Base-by-base conservation (phyloP, 176 grass and related monocot genomes). In the Themeda triandra region DNA sequence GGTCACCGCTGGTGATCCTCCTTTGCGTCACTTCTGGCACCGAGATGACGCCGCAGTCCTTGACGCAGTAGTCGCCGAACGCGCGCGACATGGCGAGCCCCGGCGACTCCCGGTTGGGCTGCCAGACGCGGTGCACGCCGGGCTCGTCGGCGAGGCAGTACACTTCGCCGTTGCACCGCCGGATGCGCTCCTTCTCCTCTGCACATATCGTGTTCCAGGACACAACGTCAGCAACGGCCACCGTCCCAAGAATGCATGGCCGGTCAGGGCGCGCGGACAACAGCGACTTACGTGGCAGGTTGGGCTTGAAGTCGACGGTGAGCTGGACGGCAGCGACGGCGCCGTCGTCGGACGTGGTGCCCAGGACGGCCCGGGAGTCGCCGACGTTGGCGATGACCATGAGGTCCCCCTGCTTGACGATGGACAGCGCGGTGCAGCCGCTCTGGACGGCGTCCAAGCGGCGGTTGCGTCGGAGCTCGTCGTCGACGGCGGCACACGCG, bases 61-160 rank as follows among this genome's bases (percentile, higher is more conserved):
- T 99, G 78, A 96, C 37, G 69, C 88, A 91, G 65, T 94, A 92
- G 80, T 99, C 93, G 28, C 92, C 97, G 65, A 99, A 99, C 3
- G 97, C 97, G 17, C 97, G 89, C 27, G 97, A 99, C 97, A 99
- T 99, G 39, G 97, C 97, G 19, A 99, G 76, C 10, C 97, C 97
- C 3, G 93, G 93, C 42, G 83, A 76, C 45, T 96, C 97, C 79
- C 80, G 70, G n/a, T 77, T 69, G 5, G 93, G 93, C 25, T 83
- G 63, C 93, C 93, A 99, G 6, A 99, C 70, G 31, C 97, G 88
- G 85, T 96, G 82, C 77, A 99, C 75, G 11, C 93, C 92, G 0
- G 97, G 97, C 76, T 99, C 97, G 86, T 99, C 97, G 6, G 32
- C 51, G 74, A 91, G 84, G 81, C 79, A 91, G 27, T 56, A 83